Evolutionary conservation across 2,329 filamentous ascomycete genomes (phyloP).

Genomic region (Alternaria burnsii): DNA sequence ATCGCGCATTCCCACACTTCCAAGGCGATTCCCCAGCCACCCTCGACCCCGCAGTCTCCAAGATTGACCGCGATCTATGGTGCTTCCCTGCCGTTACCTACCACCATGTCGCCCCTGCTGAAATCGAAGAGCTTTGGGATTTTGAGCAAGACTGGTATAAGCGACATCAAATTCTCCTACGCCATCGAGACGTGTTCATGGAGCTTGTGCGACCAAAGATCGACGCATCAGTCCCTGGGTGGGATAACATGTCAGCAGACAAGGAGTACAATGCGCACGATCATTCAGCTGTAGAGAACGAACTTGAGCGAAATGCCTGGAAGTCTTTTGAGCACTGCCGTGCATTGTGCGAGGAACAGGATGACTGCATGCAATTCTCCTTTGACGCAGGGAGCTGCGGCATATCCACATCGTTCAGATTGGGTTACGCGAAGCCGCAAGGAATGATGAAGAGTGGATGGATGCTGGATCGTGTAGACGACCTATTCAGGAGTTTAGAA

Average conservation of each 20-base stretch:
- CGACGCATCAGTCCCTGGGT: slow-evolving; percentile 28
- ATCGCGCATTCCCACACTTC: slow-evolving; percentile 55
- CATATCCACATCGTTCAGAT: slow-evolving; percentile 38
- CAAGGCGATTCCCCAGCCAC: slow-evolving; percentile 56
- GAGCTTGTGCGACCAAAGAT: slow-evolving; percentile 45
- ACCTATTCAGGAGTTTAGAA: slow-evolving; percentile 43
- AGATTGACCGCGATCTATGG: slow-evolving; percentile 52
- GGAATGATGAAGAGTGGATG: slow-evolving; percentile 43
- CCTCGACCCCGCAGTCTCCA: slow-evolving; percentile 48
- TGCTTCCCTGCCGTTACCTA: slow-evolving; percentile 55
- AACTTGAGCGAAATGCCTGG: slow-evolving; percentile 45
- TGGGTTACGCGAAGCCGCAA: slow-evolving; percentile 44
- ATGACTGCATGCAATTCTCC: slow-evolving; percentile 47
- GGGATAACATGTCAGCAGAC: slow-evolving; percentile 51
- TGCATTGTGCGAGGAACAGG: slow-evolving; percentile 44
- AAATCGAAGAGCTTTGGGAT: slow-evolving; percentile 51
- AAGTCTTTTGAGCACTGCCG: slow-evolving; percentile 48
- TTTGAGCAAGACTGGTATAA: slow-evolving; percentile 53
- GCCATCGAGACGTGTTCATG: slow-evolving; percentile 51
- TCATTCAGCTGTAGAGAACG: slow-evolving; percentile 29
- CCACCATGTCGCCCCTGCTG: slow-evolving; percentile 49
- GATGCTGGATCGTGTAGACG: slow-evolving; percentile 49
- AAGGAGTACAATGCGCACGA: slow-evolving; percentile 49
- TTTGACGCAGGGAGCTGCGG: slow-evolving; percentile 46
- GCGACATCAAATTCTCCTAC: slow-evolving; percentile 44